These are phyloP conservation scores for Cladosporium sp. DNA, from an alignment of 2,329 filamentous ascomycete species.

Conservation along the genomic window DNA sequence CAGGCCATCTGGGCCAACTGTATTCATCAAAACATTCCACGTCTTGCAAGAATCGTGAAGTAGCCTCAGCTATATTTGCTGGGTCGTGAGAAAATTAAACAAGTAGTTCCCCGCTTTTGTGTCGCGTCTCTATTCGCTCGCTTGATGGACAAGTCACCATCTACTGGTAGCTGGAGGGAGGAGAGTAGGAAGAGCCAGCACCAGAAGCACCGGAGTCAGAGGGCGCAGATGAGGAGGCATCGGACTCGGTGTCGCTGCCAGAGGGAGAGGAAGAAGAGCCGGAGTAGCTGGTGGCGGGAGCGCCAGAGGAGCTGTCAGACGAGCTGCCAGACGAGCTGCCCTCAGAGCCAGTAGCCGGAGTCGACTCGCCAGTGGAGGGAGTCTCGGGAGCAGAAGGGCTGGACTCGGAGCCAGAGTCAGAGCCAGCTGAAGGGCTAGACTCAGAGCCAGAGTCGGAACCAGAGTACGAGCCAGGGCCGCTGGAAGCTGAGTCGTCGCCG, in stretches of 20 bases:
- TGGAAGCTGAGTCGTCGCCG: neutral
- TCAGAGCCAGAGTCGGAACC: neutral
- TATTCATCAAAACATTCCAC: neutral
- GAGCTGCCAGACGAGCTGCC: neutral
- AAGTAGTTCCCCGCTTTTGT: neutral
- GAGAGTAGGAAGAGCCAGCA: neutral
- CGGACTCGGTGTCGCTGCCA: neutral
- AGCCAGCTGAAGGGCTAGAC: neutral
- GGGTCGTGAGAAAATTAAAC: neutral
- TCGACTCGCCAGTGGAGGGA: neutral
- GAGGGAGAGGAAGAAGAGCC: neutral
- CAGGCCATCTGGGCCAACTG: slow-evolving; percentile 5
- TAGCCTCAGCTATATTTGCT: neutral
- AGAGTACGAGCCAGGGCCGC: neutral
- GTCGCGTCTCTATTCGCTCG: neutral
- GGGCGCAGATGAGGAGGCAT: neutral
- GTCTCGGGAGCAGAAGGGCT: neutral
- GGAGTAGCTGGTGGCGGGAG: too few relatives aligned
- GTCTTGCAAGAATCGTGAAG: neutral
- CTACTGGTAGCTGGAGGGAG: slow-evolving; percentile 2
- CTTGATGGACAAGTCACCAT: neutral
- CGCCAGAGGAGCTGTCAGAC: neutral
- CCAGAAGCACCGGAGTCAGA: neutral
- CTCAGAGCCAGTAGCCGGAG: neutral
- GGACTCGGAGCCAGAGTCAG: neutral